These are phyloP conservation scores for Phascolomyces articulosus DNA, from an alignment of 371 early-diverging fungal species.

Conservation along the genomic window DNA sequence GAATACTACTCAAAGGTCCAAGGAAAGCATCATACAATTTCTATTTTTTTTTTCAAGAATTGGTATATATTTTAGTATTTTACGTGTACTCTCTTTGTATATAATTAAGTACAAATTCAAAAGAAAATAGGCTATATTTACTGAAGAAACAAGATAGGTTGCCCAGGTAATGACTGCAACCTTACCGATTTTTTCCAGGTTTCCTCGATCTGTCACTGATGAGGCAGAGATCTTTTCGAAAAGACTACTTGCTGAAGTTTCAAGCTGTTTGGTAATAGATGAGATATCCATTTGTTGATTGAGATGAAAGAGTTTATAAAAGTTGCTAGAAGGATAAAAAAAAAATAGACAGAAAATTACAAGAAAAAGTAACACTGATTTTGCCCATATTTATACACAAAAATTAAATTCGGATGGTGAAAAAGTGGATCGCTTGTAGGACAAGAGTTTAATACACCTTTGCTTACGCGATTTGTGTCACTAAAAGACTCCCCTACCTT, in stretches of 20 bases:
- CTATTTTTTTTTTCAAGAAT: slow-evolving; percentile 10
- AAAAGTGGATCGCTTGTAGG: too few species aligned
- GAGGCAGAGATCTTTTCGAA: neutral
- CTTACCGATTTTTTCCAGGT: neutral
- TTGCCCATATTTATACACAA: too few species aligned
- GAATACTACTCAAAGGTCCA: slow-evolving; percentile 32
- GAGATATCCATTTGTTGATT: neutral
- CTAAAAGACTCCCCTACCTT: too few species aligned
- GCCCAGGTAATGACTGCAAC: neutral
- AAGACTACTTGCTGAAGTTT: neutral
- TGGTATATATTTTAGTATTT: neutral
- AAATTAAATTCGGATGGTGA: too few species aligned
- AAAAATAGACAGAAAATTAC: neutral
- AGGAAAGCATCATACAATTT: slow-evolving; percentile 36
- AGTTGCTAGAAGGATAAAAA: too few species aligned
- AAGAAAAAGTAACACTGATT: neutral
- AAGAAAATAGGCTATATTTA: neutral
- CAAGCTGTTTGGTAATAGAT: neutral
- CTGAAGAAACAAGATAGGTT: slow-evolving; percentile 1
- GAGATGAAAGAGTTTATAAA: too few species aligned
- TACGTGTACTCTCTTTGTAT: neutral
- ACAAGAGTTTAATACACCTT: too few species aligned
- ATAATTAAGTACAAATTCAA: neutral
- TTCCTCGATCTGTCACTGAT: neutral
- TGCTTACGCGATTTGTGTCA: too few species aligned